These are phyloP conservation scores for Apiospora marii DNA, from an alignment of 2,329 filamentous ascomycete species.

Conservation along the genomic window DNA sequence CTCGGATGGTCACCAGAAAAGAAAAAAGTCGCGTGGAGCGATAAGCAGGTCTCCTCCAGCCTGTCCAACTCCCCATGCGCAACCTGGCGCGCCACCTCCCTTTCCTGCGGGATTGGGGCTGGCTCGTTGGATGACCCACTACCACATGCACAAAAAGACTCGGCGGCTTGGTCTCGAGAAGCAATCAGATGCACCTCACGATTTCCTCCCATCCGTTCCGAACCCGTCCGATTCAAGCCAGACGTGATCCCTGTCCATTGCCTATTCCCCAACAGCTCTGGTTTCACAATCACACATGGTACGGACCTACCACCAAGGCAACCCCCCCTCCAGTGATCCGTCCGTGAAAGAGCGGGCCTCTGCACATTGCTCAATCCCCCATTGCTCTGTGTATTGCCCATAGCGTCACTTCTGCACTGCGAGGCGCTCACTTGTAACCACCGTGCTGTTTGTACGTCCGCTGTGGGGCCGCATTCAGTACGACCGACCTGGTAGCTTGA, in stretches of 20 bases:
- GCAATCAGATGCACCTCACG: slow-evolving; percentile 18
- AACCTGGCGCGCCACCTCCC: not conserved
- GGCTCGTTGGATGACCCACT: slow-evolving; percentile 14
- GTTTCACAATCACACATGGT: not conserved
- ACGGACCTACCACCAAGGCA: not conserved
- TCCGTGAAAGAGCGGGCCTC: slow-evolving; percentile 17
- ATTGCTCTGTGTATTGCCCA: slow-evolving; percentile 15
- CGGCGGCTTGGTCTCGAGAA: not conserved
- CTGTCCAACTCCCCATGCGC: not conserved
- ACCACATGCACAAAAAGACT: slow-evolving; percentile 20
- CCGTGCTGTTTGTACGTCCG: not conserved
- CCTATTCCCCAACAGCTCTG: not conserved
- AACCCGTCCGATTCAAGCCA: not conserved
- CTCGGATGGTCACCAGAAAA: slow-evolving; percentile 14
- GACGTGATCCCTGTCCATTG: slow-evolving; percentile 9
- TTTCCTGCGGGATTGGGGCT: not conserved
- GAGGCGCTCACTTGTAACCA: not conserved
- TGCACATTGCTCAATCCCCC: slow-evolving; percentile 2
- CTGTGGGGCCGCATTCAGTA: slow-evolving; percentile 1
- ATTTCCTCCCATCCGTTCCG: not conserved
- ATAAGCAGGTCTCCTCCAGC: slow-evolving; percentile 5
- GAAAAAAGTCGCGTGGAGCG: not conserved
- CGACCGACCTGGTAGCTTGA: not conserved
- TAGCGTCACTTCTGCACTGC: slow-evolving; percentile 15
- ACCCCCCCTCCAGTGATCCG: not conserved